Evolutionary conservation across 495 filamentous ascomycete species (phyloP).

Genomic region (Neurospora sublineolata): DNA sequence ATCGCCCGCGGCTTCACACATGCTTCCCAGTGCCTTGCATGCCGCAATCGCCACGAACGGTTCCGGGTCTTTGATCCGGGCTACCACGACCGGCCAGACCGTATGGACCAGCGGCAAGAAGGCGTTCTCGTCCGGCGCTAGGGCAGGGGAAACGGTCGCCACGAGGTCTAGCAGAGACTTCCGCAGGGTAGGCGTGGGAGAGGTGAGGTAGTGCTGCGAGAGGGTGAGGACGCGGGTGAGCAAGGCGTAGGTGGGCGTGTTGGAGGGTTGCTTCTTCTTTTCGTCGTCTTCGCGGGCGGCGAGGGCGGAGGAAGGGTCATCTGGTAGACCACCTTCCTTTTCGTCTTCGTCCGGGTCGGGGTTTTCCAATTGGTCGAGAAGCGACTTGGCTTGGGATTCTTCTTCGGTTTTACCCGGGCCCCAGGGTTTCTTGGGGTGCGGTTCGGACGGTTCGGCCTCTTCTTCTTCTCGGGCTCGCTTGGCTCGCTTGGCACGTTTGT

Average conservation of each 20-base stretch:
- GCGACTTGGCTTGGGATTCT: conserved; percentile 23
- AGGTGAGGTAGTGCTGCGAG: conserved; percentile 77
- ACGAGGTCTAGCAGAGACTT: conserved; percentile 65
- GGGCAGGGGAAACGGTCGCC: conserved; percentile 50
- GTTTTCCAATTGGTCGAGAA: conserved; percentile 29
- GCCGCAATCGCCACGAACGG: conserved; percentile 61
- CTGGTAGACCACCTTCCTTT: conserved; percentile 5
- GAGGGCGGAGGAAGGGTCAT: neutral
- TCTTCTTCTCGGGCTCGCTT: conserved; percentile 19
- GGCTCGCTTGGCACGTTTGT: conserved; percentile 10
- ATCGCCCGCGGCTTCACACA: conserved; percentile 60
- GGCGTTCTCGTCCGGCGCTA: conserved; percentile 61
- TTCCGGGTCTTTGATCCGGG: conserved; percentile 63
- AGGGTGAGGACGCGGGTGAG: conserved; percentile 56
- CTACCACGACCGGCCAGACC: conserved; percentile 69
- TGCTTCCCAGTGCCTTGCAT: conserved; percentile 47
- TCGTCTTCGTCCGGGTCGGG: conserved; percentile 4
- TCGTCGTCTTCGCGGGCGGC: conserved; percentile 14
- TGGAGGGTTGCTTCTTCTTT: conserved; percentile 35
- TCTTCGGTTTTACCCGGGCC: conserved; percentile 27
- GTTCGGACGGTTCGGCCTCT: conserved; percentile 10
- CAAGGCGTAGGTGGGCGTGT: conserved; percentile 48
- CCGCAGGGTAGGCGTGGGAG: conserved; percentile 66
- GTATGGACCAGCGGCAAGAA: conserved; percentile 85
- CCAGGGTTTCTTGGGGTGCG: conserved; percentile 19